Evolutionary conservation across 495 filamentous ascomycete genomes (phyloP).

Genomic region (Xylaria venustula): DNA sequence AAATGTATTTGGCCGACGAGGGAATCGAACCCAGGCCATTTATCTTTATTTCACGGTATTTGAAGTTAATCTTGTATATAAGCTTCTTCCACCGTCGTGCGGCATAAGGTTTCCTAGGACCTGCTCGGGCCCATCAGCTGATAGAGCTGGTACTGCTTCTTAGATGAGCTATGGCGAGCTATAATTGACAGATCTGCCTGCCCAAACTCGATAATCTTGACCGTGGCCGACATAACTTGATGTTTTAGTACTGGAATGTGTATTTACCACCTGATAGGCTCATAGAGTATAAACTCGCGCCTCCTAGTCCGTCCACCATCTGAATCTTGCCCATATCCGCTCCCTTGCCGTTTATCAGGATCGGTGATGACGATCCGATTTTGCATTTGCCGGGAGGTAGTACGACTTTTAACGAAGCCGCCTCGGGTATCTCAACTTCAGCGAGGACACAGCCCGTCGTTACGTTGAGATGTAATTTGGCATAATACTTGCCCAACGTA

Average conservation of each 20-base stretch:
- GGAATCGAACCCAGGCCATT: too few species aligned
- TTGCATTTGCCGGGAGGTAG: neutral
- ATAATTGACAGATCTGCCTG: too few species aligned
- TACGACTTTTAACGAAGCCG: neutral
- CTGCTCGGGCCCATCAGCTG: too few species aligned
- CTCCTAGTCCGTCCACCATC: neutral
- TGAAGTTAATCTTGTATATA: too few species aligned
- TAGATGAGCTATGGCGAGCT: too few species aligned
- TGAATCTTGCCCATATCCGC: neutral
- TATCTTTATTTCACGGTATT: too few species aligned
- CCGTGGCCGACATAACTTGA: too few species aligned
- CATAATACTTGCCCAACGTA: conserved; percentile 46
- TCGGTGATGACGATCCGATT: neutral
- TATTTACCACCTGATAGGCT: neutral
- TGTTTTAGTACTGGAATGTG: neutral
- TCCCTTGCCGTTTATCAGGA: neutral
- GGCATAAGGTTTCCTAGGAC: too few species aligned
- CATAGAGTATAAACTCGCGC: neutral
- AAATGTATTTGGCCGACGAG: too few species aligned
- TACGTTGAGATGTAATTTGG: neutral
- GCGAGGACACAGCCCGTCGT: neutral
- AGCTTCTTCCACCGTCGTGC: too few species aligned
- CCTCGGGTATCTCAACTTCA: neutral
- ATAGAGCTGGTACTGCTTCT: too few species aligned
- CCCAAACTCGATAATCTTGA: too few species aligned